Evolutionary conservation across 2,329 filamentous ascomycete species (phyloP), one percentile per base, ranked within the genome.

Genomic region (Shiraia sp.): DNA sequence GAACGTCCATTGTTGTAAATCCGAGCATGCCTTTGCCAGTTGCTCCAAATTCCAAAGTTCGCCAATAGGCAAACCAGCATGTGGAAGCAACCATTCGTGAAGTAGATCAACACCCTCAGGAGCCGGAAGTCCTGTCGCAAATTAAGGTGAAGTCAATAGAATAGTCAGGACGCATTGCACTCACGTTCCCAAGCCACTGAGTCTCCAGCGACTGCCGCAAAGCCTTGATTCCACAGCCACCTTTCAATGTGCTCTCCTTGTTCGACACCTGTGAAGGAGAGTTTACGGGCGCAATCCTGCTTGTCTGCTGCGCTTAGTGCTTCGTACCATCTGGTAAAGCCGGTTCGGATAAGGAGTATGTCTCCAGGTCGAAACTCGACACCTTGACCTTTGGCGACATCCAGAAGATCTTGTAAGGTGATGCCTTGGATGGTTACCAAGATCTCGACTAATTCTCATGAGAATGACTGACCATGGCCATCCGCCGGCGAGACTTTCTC

Each of bases 1-100:
- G 46, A 76, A 76, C 1, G 56, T 65, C 53, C 70, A 75, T 31
- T 68, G 47, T 12, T 58, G 47, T 42, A 63, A 42, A 49, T 54
- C 63, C 46, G 57, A 49, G 45, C 72, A 74, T 27, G 63, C 55
- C 48, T 69, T 61, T 1, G 60, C 59, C 32, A 76, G 46, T 1
- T 49, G 60, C 40, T 75, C 70, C 10, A 76, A 47, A 54, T 73
- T 70, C 68, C 72, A 76, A 25, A 76, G 53, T 44, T 76, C 74
- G 2, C 73, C 74, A 36, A 77, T 73, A 2, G 67, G 66, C 62
- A 73, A 68, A 0, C 74, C 74, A 19, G n/a, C n/a, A n/a, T n/a
- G n/a, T n/a, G n/a, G n/a, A n/a, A n/a, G n/a, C n/a, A n/a, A n/a
- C n/a, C n/a, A n/a, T n/a, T n/a, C n/a, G n/a, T n/a, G n/a, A n/a